phyloP scores from a whole-genome alignment of 2,329 filamentous ascomycete species.

The Monilinia vaccinii-corymbosi region DNA sequence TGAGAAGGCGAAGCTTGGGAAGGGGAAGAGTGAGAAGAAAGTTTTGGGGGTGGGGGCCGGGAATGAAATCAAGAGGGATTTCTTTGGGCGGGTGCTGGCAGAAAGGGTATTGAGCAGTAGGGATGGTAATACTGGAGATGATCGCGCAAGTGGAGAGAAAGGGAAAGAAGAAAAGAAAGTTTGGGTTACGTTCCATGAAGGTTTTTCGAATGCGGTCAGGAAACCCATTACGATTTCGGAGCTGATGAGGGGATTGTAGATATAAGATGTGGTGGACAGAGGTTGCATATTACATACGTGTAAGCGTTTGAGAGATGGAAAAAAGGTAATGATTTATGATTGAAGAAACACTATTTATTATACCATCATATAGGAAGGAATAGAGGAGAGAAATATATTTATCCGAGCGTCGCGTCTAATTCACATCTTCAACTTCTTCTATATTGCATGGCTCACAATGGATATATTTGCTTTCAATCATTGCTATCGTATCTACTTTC shows the following conservation, averaged over 20 bases:
- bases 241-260: constrained; percentile 58
- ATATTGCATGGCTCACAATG: not conserved
- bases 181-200: constrained; percentile 87
- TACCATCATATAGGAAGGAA: not conserved
- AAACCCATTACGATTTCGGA: constrained; percentile 79
- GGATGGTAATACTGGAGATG: constrained; percentile 49
- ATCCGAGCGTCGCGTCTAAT: not conserved
- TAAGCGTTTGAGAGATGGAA: too few relatives aligned
- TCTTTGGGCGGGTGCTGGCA: constrained; percentile 68
- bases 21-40: not conserved
- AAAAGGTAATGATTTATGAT: not conserved
- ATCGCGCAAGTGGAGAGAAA: constrained; percentile 38
- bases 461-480: not conserved
- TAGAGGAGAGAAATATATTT: not conserved
- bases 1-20: not conserved
- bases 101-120: constrained; percentile 34
- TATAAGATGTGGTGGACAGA: not conserved
- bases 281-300: not conserved
- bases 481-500: not conserved
- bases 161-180: constrained; percentile 47
- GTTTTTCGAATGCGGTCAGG: constrained; percentile 82
- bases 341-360: not conserved
- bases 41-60: not conserved
- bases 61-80: constrained; percentile 59
- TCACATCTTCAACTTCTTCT: not conserved